phyloP scores from a whole-genome alignment of 1,284 basidiomycete species.

The Ustilago esculenta region DNA sequence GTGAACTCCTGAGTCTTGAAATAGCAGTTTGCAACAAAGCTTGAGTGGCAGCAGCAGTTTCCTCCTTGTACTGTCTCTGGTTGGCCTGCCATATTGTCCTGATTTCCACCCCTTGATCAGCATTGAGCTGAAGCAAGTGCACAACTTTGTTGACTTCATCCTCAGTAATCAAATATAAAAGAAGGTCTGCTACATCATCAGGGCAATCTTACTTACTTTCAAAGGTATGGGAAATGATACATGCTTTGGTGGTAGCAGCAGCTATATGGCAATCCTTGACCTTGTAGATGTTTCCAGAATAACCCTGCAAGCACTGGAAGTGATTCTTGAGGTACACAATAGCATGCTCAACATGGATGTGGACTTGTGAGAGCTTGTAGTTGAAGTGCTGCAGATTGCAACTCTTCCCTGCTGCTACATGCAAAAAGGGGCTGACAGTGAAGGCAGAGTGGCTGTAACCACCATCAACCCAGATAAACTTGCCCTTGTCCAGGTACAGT shows the following conservation, averaged over 20 bases:
- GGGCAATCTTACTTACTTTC: neutral
- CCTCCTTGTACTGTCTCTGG: no score
- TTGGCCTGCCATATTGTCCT: no score
- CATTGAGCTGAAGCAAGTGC: no score
- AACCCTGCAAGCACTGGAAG: conserved; percentile 6
- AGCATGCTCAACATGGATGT: neutral
- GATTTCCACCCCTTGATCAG: no score
- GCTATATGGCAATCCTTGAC: neutral
- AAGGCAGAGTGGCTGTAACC: conserved; percentile 1
- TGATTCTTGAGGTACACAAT: no score
- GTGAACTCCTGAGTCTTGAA: no score
- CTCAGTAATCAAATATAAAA: no score
- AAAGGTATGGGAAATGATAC: conserved; percentile 1
- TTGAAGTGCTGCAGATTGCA: conserved; percentile 5
- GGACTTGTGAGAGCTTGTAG: neutral
- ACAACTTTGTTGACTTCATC: no score
- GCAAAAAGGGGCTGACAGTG: conserved; percentile 4
- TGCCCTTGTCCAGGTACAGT: no score
- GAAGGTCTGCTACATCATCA: no score
- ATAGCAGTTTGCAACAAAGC: no score
- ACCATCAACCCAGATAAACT: conserved; percentile 12
- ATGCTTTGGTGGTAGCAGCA: neutral
- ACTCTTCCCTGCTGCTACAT: conserved; percentile 1
- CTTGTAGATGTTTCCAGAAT: neutral
- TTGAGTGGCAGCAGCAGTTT: no score